Base-by-base conservation (phyloP, 192 early-diverging fungal genomes). In the Coemansia sp. region DNA sequence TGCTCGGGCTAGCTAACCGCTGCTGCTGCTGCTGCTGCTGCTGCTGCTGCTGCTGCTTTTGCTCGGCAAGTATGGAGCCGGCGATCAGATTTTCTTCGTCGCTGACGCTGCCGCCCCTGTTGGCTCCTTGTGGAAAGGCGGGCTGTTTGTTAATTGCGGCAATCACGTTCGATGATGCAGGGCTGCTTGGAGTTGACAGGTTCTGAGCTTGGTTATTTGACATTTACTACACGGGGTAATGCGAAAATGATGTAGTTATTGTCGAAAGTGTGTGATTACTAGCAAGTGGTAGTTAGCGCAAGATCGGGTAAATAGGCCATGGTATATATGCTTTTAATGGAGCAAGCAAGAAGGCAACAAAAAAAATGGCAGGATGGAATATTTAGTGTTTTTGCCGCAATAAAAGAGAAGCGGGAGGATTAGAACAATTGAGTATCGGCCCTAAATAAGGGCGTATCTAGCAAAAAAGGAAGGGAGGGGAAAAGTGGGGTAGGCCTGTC, bases 141-240 rank as follows among this genome's bases (percentile, higher is more conserved):
- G 35, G 15, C 57, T 59, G 30, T 14, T 34, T 59, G 16, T 33
- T 38, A 35, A 59, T n/a, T 38, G 57, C 57, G 18, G 57, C 57
- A 59, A 62, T 24, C 21, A 59, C 5, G 35, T 35, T 6, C 9
- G 57, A 59, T 59, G 57, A 33, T 18, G 57, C 14, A 33, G 16
- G 61, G 63, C 51, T 57, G 49, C 36, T 64, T 14, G 60, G 36
- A 10, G 63, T 46, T 46, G 70, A 59, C 62, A 33, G 66, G 34
- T 71, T 41, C 51, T 75, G 63, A 23, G 66, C 34, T 38, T 76
- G 73, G 55, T 76, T 60, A 46, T 70, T 69, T 49, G 78, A 73
- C 78, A 81, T 81, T 75, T 76, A 70, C 78, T 81, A 81, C 70
- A 81, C 52, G 33, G 24, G 49, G 4, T 6, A 59, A 59, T 26